Evolutionary conservation across 2,329 filamentous ascomycete genomes (phyloP), one percentile per base, ranked within the genome.

Genomic region (Didymella pomorum): DNA sequence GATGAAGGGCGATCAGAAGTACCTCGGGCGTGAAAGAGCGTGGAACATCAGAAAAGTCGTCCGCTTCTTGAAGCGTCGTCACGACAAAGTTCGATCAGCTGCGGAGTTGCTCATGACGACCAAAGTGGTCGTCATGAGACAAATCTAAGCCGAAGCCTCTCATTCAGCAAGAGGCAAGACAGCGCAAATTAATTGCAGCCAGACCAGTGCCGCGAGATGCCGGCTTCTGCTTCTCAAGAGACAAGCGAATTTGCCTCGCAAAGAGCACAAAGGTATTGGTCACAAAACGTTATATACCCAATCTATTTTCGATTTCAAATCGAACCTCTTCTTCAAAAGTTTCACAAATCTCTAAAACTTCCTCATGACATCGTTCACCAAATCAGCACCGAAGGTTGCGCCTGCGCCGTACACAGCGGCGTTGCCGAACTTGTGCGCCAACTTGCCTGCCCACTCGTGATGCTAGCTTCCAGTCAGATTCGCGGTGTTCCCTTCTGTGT

Each of bases 351-450:
- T 20, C 37, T 41, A 41, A 31, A 68, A 65, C 42, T 64, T 68
- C 57, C 62, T 61, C 62, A 67, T 65, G 23, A 58, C 66, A 58
- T 65, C 62, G 31, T 68, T 67, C 9, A 68, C 61, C 6, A 66
- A 12, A 62, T 65, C 61, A 21, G 61, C 57, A 3, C 66, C 64
- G 51, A 67, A 68, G 5, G 62, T 65, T 25, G 66, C 66, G 31
- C 66, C 64, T 21, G 64, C 64, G 0, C 64, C 64, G 7, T 57
- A 56, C 1, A 68, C 59, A 1, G 66, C 64, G 8, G 66, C 66
- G 41, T 68, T 66, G 0, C 64, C 66, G 39, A 68, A 66, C 21
- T 65, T 65, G 6, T 60, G 55, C 2, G 58, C 66, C n/a, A 67
- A 41, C 11, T 66, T 68, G 3, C 55, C 55, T 8, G 64, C 66